A percentile compares a stretch with the other conserved stretches of the same genome.
These are phyloP conservation scores for Trichosporon ovoides DNA, from an alignment of 1,284 basidiomycete species.

Conservation along the genomic window DNA sequence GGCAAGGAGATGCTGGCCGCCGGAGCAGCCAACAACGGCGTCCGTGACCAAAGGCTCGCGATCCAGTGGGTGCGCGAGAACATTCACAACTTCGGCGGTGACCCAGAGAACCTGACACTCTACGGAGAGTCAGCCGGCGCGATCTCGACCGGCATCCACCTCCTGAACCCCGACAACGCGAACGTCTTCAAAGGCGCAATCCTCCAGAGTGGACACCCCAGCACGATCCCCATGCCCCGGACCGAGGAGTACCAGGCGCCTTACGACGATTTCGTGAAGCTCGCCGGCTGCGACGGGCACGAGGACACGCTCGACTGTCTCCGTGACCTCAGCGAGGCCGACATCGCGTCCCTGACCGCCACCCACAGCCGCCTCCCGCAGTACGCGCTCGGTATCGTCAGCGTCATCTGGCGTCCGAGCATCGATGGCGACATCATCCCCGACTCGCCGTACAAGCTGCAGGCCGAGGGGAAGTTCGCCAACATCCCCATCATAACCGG, in stretches of 20 bases:
- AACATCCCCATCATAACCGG: constrained; percentile 33
- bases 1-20: constrained; percentile 37
- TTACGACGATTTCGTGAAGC: constrained; percentile 33
- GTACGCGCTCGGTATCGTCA: constrained; percentile 1
- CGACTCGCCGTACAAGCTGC: constrained; percentile 18
- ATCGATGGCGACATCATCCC: constrained; percentile 27
- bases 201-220: constrained; percentile 46
- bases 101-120: constrained; percentile 45
- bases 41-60: constrained; percentile 50
- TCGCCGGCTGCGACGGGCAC: constrained; percentile 22
- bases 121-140: constrained; percentile 47
- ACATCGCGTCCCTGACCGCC: not conserved
- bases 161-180: constrained; percentile 27
- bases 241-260: constrained; percentile 31
- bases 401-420: constrained; percentile 12
- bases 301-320: not conserved
- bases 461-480: constrained; percentile 18
- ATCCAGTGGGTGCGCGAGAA: constrained; percentile 53
- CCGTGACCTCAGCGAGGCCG: not conserved
- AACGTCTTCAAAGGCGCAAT: constrained; percentile 46
- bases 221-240: constrained; percentile 29
- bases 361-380: not conserved
- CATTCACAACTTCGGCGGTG: constrained; percentile 53
- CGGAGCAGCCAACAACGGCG: constrained; percentile 43
- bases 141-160: constrained; percentile 37